Percentiles rank a stretch among this genome's conserved stretches.
Evolutionary conservation across 2,329 filamentous ascomycete species (phyloP).

Genomic region (Endoconidiophora laricicola): DNA sequence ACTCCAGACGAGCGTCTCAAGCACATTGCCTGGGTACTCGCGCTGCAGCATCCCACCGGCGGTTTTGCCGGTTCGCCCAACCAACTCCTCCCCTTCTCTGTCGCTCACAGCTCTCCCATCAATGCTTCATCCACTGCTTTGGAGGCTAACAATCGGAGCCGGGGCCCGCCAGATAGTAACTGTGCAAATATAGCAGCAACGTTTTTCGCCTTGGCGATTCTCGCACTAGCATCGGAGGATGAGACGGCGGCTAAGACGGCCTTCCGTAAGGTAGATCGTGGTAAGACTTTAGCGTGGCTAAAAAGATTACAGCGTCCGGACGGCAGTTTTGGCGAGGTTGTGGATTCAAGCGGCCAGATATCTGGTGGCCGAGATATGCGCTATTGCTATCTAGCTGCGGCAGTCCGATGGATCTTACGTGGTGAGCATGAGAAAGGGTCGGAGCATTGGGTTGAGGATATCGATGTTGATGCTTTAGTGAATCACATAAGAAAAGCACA

Average conservation of each 20-base stretch:
- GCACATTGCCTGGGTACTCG: conserved; percentile 63
- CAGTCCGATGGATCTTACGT: conserved; percentile 65
- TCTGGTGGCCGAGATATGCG: conserved; percentile 71
- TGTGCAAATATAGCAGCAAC: conserved; percentile 67
- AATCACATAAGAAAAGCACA: conserved; percentile 52
- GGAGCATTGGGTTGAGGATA: conserved; percentile 45
- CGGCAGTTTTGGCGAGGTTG: conserved; percentile 79
- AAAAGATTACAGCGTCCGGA: conserved; percentile 58
- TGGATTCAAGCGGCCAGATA: conserved; percentile 41
- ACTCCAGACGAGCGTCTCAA: conserved; percentile 26
- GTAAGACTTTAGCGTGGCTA: conserved; percentile 57
- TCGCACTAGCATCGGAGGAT: conserved; percentile 39
- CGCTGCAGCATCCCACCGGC: conserved; percentile 68
- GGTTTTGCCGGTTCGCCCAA: conserved; percentile 80
- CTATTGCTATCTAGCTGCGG: conserved; percentile 72
- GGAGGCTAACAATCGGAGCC: no score
- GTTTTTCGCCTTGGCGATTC: conserved; percentile 65
- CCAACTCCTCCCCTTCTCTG: conserved; percentile 29
- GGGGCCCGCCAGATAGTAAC: conserved; percentile 2
- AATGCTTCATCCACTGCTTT: no score
- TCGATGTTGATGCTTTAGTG: conserved; percentile 55
- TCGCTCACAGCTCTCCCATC: conserved; percentile 14
- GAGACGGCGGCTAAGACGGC: conserved; percentile 23
- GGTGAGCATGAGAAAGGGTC: conserved; percentile 37
- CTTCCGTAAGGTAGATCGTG: conserved; percentile 49